A percentile compares a stretch with the other conserved stretches of the same genome.
phyloP scores from a whole-genome alignment of 768 basidiomycete species.

The Tephrocybe sp. region DNA sequence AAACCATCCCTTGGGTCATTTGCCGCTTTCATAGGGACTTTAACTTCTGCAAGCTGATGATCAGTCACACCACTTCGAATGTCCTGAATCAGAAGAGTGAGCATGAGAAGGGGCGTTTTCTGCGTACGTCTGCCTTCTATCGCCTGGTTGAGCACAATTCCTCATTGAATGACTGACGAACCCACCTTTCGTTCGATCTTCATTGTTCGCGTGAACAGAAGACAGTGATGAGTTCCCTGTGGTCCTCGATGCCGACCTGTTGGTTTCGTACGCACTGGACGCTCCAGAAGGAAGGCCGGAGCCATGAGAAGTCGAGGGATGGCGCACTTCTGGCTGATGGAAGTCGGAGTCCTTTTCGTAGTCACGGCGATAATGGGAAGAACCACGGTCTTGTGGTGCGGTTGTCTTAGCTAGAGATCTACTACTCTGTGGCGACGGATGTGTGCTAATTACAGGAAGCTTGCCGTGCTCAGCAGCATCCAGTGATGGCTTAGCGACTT shows the following conservation, averaged over 20 bases:
- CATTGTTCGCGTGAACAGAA: background rate
- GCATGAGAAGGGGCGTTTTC: conserved; percentile 39
- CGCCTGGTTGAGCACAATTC: background rate
- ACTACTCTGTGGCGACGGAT: background rate
- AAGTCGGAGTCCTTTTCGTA: conserved; percentile 24
- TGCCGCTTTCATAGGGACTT: conserved; percentile 49
- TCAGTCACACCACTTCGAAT: conserved; percentile 51
- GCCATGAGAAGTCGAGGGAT: background rate
- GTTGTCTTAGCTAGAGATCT: background rate
- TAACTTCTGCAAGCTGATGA: conserved; percentile 63
- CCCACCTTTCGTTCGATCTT: conserved; percentile 10
- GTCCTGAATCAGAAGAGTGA: conserved; percentile 70
- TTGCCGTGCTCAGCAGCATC: background rate
- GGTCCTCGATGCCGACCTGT: background rate
- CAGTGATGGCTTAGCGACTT: background rate
- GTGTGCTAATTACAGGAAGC: background rate
- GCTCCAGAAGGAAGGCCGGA: background rate
- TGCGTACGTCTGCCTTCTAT: conserved; percentile 13
- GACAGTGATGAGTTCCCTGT: background rate
- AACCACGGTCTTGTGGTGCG: conserved; percentile 2
- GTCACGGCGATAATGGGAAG: conserved; percentile 29
- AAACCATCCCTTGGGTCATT: conserved; percentile 53
- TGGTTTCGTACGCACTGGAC: background rate
- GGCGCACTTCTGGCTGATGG: conserved; percentile 1
- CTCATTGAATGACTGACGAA: background rate